Evolutionary conservation across 106 monocot species (phyloP).

Genomic region (Platanthera zijinensis): DNA sequence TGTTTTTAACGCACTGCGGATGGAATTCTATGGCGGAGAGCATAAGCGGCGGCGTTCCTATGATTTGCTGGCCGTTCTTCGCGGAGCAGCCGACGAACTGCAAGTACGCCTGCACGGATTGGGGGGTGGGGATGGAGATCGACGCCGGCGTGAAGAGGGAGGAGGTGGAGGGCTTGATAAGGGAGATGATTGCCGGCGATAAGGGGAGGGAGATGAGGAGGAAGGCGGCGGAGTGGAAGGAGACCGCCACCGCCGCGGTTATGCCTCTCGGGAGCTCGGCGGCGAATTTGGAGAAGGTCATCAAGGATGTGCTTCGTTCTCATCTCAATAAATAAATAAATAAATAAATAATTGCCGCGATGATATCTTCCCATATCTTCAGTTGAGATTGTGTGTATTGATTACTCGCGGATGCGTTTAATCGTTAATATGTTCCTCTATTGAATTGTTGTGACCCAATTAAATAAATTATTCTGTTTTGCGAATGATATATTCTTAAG

Average conservation of each 20-base stretch:
- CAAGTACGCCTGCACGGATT: constrained; percentile 25
- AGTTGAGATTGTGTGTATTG: too few species aligned
- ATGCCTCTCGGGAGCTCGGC: not conserved
- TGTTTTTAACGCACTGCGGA: not conserved
- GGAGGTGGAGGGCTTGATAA: constrained; percentile 26
- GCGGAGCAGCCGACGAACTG: constrained; percentile 55
- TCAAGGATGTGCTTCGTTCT: not conserved
- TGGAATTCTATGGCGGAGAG: constrained; percentile 5
- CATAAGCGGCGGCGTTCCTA: not conserved
- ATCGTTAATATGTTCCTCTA: too few species aligned
- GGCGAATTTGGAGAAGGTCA: not conserved
- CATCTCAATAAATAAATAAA: too few species aligned
- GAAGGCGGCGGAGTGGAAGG: constrained; percentile 32
- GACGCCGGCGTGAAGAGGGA: constrained; percentile 30
- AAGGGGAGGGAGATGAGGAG: constrained; percentile 37
- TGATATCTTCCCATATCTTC: too few species aligned
- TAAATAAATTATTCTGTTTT: too few species aligned
- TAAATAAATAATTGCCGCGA: too few species aligned
- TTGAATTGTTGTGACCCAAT: too few species aligned
- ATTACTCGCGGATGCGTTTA: too few species aligned
- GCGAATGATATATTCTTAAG: too few species aligned
- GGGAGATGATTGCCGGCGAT: constrained; percentile 43
- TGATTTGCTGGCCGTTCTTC: constrained; percentile 7
- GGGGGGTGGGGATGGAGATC: constrained; percentile 54
- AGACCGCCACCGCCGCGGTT: constrained; percentile 11